phyloP scores from a whole-genome alignment of 2,329 filamentous ascomycete genomes.

The Colletotrichum kahawae region DNA sequence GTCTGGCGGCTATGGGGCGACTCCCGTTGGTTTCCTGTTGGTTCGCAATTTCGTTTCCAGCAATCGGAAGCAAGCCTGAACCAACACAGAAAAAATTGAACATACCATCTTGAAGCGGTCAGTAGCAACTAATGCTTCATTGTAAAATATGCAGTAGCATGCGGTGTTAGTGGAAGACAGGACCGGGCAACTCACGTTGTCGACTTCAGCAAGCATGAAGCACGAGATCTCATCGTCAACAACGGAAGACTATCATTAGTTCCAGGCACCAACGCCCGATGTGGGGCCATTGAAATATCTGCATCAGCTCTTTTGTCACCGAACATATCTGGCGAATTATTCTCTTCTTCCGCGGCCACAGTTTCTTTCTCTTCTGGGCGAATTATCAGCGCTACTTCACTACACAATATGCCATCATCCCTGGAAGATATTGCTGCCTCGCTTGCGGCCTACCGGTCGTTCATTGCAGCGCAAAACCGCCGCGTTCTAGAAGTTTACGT shows the following conservation, averaged over 20 bases:
- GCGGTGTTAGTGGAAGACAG: not conserved
- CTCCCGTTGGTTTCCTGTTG: not conserved
- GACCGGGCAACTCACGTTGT: not conserved
- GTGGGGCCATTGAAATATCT: not conserved
- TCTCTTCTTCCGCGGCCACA: fast-evolving
- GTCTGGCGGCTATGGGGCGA: not conserved
- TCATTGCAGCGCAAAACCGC: not conserved
- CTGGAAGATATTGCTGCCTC: not conserved
- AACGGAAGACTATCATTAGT: not conserved
- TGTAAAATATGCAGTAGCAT: not conserved
- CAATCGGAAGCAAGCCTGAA: not conserved
- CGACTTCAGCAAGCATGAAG: not conserved
- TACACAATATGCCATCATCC: not conserved
- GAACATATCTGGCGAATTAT: not conserved
- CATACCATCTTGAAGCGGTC: not conserved
- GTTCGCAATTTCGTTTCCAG: not conserved
- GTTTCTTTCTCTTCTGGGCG: not conserved
- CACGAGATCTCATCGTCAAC: not conserved
- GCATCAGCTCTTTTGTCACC: not conserved
- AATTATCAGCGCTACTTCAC: no score
- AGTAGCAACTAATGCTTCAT: not conserved
- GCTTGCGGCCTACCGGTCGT: not conserved
- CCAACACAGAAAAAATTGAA: not conserved
- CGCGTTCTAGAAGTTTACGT: not conserved
- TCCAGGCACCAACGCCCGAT: not conserved